Conservation (phyloP, 371 early-diverging fungal genomes). For the Mucor piriformis region DNA sequence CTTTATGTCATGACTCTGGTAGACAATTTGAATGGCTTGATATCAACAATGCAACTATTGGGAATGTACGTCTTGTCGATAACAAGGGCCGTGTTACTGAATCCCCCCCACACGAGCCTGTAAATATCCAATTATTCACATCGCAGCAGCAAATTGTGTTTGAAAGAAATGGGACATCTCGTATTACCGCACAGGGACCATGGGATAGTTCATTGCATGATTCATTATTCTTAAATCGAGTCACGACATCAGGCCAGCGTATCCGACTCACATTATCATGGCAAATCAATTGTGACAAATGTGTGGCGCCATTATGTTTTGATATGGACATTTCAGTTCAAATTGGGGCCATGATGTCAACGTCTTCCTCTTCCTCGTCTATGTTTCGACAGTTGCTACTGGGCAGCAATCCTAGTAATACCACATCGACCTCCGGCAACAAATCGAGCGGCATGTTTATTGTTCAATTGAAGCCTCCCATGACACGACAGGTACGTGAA, state of each 20-base stretch:
- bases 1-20: conserved; percentile 70
- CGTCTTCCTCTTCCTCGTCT: conserved; percentile 36
- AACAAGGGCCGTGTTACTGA: conserved; percentile 61
- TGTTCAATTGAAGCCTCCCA: conserved; percentile 59
- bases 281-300: conserved; percentile 53
- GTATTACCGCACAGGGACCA: conserved; percentile 48
- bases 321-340: conserved; percentile 58
- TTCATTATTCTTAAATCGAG: conserved; percentile 68
- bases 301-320: conserved; percentile 50
- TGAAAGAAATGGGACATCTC: conserved; percentile 53
- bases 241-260: conserved; percentile 61
- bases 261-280: conserved; percentile 57
- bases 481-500: conserved; percentile 57
- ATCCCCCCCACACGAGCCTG: conserved; percentile 33
- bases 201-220: conserved; percentile 90
- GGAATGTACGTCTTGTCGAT: conserved; percentile 68
- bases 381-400: conserved; percentile 37
- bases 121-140: conserved; percentile 48
- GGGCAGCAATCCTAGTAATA: background rate
- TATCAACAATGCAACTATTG: conserved; percentile 50
- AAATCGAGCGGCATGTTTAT: conserved; percentile 57
- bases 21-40: conserved; percentile 59
- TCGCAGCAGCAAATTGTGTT: conserved; percentile 33
- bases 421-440: background rate
- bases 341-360: conserved; percentile 29